A percentile compares a stretch with the other conserved stretches of the same genome.
These are phyloP conservation scores for Psilocybe tampanensis DNA, from an alignment of 768 basidiomycete species.

Conservation along the genomic window DNA sequence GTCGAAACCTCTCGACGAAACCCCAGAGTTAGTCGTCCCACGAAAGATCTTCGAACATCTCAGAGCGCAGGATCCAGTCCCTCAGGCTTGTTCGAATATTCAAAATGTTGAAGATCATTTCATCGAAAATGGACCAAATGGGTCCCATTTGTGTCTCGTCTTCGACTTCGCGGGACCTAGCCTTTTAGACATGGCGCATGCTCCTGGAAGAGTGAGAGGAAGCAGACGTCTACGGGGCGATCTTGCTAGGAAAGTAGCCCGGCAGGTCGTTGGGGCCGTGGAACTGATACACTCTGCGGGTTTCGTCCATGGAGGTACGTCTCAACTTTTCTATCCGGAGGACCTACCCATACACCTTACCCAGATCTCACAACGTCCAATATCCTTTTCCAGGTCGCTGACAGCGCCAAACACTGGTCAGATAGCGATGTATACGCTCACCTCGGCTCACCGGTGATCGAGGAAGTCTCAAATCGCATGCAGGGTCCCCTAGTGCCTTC, in stretches of 20 bases:
- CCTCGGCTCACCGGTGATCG: conserved; percentile 34
- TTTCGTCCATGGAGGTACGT: conserved; percentile 38
- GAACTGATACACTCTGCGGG: conserved; percentile 34
- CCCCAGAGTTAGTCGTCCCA: not conserved
- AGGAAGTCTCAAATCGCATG: conserved; percentile 27
- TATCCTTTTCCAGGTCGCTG: conserved; percentile 34
- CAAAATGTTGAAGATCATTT: conserved; percentile 44
- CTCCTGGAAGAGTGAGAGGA: conserved; percentile 28
- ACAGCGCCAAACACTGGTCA: conserved; percentile 30
- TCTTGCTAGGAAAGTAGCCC: conserved; percentile 36
- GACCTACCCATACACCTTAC: not conserved
- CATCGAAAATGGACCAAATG: conserved; percentile 48
- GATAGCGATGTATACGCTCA: conserved; percentile 31
- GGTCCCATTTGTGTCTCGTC: conserved; percentile 51
- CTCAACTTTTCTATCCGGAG: not conserved
- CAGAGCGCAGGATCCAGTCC: not conserved
- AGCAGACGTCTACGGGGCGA: conserved; percentile 35
- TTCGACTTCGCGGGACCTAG: conserved; percentile 48
- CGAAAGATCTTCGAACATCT: not conserved
- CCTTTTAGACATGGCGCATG: conserved; percentile 31
- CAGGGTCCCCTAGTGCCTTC: conserved; percentile 24
- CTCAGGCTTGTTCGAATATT: not conserved
- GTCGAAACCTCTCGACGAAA: conserved; percentile 14
- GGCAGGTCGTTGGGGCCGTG: conserved; percentile 27
- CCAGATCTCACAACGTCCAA: conserved; percentile 42